These are phyloP conservation scores for Colletotrichum shisoi DNA, from an alignment of 2,329 filamentous ascomycete genomes.

Conservation along the genomic window DNA sequence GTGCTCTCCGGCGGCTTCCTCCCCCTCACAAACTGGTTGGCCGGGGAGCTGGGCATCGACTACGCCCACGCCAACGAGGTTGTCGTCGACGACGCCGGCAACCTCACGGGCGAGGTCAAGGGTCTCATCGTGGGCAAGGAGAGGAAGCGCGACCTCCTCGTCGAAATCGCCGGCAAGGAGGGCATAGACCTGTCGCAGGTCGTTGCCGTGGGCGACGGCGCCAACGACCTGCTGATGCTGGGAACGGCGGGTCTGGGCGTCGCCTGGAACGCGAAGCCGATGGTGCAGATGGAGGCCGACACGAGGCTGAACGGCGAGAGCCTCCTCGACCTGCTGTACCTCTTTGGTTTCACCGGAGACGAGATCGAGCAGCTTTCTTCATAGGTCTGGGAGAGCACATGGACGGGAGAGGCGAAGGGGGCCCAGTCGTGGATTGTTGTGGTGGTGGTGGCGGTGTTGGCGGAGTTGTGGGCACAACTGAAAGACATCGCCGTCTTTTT, in stretches of 20 bases:
- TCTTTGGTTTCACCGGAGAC: conserved; percentile 75
- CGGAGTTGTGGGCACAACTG: conserved; percentile 10
- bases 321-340: conserved; percentile 74
- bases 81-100: conserved; percentile 64
- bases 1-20: conserved; percentile 93
- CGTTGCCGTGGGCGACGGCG: conserved; percentile 80
- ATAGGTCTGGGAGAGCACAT: conserved; percentile 35
- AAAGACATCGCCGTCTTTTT: conserved; percentile 4
- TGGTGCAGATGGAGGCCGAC: conserved; percentile 79
- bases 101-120: conserved; percentile 75
- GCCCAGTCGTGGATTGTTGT: not conserved
- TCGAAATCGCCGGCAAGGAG: conserved; percentile 74
- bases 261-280: conserved; percentile 84
- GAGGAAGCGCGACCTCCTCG: conserved; percentile 74
- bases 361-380: conserved; percentile 63
- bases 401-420: not conserved
- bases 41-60: conserved; percentile 80
- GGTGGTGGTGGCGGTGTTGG: not conserved
- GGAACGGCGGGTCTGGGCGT: conserved; percentile 76
- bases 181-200: conserved; percentile 70
- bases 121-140: conserved; percentile 78
- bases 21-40: conserved; percentile 87
- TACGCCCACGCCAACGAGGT: conserved; percentile 90
- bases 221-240: conserved; percentile 85
- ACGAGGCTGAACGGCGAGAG: conserved; percentile 75